These are phyloP conservation scores for Salvia hispanica DNA, from an alignment of 257 asterid species.

Conservation along the genomic window DNA sequence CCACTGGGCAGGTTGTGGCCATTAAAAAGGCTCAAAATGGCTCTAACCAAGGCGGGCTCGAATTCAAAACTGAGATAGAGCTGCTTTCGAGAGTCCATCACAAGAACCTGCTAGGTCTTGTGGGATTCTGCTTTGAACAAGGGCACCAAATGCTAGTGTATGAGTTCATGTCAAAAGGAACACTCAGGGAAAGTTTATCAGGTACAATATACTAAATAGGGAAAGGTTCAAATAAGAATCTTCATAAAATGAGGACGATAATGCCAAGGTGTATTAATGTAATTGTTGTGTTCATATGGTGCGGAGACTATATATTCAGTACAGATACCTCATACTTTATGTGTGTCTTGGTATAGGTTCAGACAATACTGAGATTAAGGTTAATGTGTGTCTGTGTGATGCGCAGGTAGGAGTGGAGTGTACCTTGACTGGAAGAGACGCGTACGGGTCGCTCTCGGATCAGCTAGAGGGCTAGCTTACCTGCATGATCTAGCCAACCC, in stretches of 20 bases:
- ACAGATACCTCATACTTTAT: too few species aligned
- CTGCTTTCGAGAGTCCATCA: slow-evolving; percentile 95
- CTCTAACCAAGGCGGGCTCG: slow-evolving; percentile 85
- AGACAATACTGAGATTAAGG: slow-evolving; percentile 6
- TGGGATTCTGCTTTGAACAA: slow-evolving; percentile 93
- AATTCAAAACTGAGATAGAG: slow-evolving; percentile 94
- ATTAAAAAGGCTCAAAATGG: slow-evolving; percentile 84
- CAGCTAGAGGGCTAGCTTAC: slow-evolving; percentile 94
- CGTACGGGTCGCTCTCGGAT: slow-evolving; percentile 72
- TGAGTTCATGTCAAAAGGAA: slow-evolving; percentile 84
- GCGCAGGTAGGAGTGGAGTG: slow-evolving; percentile 68
- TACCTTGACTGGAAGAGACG: slow-evolving; percentile 90
- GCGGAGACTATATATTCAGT: too few species aligned
- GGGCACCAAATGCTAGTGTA: slow-evolving; percentile 91
- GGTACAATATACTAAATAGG: slow-evolving; percentile 38
- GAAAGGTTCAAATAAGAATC: too few species aligned
- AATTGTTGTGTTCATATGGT: too few species aligned
- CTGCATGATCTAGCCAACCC: slow-evolving; percentile 92
- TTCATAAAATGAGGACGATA: too few species aligned
- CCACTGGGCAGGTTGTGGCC: slow-evolving; percentile 74
- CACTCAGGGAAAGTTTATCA: slow-evolving; percentile 71
- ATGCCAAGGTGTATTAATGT: too few species aligned
- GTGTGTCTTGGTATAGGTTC: not conserved
- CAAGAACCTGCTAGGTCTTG: slow-evolving; percentile 85
- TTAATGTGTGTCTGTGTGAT: slow-evolving; percentile 1